Evolutionary conservation across 1,139 yeast genomes (phyloP), one percentile per base, ranked within the genome.

Genomic region (Sugiyamaella neomexicana): DNA sequence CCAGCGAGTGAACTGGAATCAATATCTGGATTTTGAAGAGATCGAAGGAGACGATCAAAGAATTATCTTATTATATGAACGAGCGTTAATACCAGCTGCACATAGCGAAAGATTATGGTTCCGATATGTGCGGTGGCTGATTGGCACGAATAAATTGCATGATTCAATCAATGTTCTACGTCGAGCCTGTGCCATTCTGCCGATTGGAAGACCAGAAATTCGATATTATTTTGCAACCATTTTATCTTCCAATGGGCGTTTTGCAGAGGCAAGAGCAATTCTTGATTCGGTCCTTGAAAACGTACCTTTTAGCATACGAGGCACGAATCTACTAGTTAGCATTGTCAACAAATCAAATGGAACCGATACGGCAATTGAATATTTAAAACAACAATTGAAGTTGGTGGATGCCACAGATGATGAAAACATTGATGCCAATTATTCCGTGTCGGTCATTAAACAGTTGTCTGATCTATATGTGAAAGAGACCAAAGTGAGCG

Each of bases 91-190:
- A 4, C 71, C 80, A 0, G 75, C 83, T 2, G 82, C 83, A 0
- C 66, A 71, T 12, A 80, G 84, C 59, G 79, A 80, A 1, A 73
- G 72, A 38, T 72, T 86, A 45, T 87, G 95, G 91, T 65, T 84
- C 25, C 77, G 82, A 50, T 85, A 81, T 63, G 71, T 81, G 1
- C 77, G 87, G 13, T 74, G 73, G 73, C 61, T 71, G 50, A 52
- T 68, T 6, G 67, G 69, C 2, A 52, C 53, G 2, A 47, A 50
- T 6, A 36, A 52, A 38, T 15, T 38, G 32, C 61, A 60, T 7
- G 60, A 55, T n/a, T 70, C 71, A 1, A 56, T 53, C 17, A 50
- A 44, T 12, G 63, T 61, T 23, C 67, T 68, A 39, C 62, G 62
- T 38, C 60, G 75, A 20, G 75, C 69, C 2, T 55, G 66, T 20